Evolutionary conservation across 257 asterid species (phyloP).

Genomic region (Capsicum baccatum): DNA sequence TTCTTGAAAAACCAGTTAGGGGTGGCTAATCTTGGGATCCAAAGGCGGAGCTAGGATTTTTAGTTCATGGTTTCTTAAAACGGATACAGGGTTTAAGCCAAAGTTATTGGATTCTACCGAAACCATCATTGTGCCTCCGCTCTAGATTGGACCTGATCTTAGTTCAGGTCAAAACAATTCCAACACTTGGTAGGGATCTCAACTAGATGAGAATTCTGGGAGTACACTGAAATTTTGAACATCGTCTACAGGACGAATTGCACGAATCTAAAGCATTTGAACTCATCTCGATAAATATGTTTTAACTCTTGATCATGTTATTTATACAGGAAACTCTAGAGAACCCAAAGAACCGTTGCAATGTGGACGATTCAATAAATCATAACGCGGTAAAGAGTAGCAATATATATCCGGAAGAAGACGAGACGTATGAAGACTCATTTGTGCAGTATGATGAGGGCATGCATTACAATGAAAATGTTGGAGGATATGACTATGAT

Average conservation of each 20-base stretch:
- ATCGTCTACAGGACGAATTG: not conserved
- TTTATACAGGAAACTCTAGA: conserved; percentile 37
- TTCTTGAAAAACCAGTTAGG: not conserved
- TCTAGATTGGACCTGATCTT: no score
- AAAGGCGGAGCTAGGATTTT: not conserved
- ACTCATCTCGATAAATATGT: not conserved
- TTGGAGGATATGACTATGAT: conserved; percentile 39
- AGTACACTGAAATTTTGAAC: not conserved
- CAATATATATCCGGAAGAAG: conserved; percentile 32
- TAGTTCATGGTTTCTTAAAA: not conserved
- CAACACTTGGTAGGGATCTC: not conserved
- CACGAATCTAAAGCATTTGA: conserved; percentile 2
- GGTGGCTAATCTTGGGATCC: not conserved
- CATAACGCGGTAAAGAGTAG: conserved; percentile 26
- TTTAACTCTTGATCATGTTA: conserved; percentile 26
- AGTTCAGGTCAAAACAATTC: not conserved
- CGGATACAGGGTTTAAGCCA: not conserved
- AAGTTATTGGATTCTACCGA: not conserved
- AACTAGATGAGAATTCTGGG: not conserved
- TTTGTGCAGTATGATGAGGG: conserved; percentile 27
- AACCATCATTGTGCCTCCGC: not conserved
- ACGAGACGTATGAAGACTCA: conserved; percentile 33
- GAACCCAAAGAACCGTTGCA: conserved; percentile 41
- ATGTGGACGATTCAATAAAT: conserved; percentile 23
- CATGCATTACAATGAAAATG: conserved; percentile 16